Evolutionary conservation across 148 eudicot species (phyloP).

Genomic region (Chenopodium quinoa): DNA sequence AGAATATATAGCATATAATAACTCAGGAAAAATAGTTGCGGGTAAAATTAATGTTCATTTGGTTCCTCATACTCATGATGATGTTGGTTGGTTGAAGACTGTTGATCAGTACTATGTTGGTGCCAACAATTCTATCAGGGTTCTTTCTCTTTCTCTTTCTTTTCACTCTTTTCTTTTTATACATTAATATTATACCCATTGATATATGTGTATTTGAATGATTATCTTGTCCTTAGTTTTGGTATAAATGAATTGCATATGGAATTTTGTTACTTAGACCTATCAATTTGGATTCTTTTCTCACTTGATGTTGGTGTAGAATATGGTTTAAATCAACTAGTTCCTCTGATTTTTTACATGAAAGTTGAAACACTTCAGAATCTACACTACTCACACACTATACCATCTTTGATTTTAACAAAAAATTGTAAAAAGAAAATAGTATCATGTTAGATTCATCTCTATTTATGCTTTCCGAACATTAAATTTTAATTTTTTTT

Average conservation of each 20-base stretch:
- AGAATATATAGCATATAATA: conserved; percentile 57
- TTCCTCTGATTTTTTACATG: no score
- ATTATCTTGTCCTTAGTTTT: neutral
- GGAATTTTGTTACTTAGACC: no score
- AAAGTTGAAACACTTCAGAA: no score
- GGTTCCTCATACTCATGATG: conserved; percentile 82
- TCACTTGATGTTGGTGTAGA: no score
- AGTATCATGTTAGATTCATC: no score
- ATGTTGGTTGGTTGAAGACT: conserved; percentile 85
- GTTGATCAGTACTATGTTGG: conserved; percentile 72
- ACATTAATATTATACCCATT: neutral
- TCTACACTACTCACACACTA: no score
- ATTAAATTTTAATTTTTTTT: no score
- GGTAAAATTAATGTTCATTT: conserved; percentile 68
- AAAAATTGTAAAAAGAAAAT: no score
- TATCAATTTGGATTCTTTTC: no score
- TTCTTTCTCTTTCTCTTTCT: conserved; percentile 16
- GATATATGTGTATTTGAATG: neutral
- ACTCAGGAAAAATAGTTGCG: conserved; percentile 36
- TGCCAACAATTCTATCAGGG: conserved; percentile 65
- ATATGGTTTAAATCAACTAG: no score
- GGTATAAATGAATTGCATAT: neutral
- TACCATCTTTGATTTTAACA: no score
- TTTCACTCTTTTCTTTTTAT: neutral
- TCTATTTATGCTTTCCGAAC: no score